phyloP scores from a whole-genome alignment of 2,329 filamentous ascomycete species.

The Beauveria varroae region DNA sequence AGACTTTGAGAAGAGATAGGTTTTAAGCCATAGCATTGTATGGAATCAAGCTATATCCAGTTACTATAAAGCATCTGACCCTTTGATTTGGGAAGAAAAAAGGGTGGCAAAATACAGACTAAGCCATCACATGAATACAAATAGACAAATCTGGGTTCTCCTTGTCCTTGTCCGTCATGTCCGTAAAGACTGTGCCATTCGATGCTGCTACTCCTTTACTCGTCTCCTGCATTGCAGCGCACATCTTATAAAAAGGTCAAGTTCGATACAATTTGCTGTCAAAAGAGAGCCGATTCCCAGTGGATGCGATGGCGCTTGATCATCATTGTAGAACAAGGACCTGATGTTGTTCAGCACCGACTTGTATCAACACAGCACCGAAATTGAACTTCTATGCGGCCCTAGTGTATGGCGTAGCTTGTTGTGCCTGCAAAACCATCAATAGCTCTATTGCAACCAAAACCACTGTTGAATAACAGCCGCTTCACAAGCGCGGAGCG shows the following conservation, averaged over 20 bases:
- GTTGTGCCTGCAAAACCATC: background rate
- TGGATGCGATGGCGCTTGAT: conserved; percentile 38
- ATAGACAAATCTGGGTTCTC: conserved; percentile 34
- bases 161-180: conserved; percentile 36
- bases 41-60: too few relatives aligned
- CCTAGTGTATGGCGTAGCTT: background rate
- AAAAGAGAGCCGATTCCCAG: conserved; percentile 36
- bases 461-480: background rate
- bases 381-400: too few relatives aligned
- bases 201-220: conserved; percentile 20
- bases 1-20: background rate
- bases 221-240: conserved; percentile 21
- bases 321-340: conserved; percentile 59
- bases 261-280: conserved; percentile 27
- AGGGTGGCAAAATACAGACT: background rate
- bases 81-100: too few relatives aligned
- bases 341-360: conserved; percentile 43
- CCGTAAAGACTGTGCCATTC: conserved; percentile 32
- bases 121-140: conserved; percentile 21
- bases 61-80: too few relatives aligned
- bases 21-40: too few relatives aligned
- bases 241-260: conserved; percentile 5
- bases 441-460: background rate
- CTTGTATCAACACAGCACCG: too few relatives aligned
- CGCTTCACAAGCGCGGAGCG: conserved; percentile 6